These are phyloP conservation scores for Penicillium cosmopolitanum DNA, from an alignment of 495 filamentous ascomycete species.

Conservation along the genomic window DNA sequence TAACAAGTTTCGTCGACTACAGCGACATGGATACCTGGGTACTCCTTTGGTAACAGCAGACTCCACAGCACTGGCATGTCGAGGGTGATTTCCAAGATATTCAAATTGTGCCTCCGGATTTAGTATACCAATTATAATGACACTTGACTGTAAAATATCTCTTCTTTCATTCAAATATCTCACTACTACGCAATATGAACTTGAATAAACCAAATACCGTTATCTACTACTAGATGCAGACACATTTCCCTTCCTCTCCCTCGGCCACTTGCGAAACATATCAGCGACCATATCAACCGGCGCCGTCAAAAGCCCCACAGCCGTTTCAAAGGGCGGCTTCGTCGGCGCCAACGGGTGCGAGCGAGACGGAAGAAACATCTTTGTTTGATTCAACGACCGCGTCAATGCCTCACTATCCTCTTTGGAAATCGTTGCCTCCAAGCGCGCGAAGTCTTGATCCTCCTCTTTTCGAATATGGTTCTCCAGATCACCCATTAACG, in stretches of 20 bases:
- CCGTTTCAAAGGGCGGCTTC: slow-evolving; percentile 33
- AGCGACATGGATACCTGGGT: slow-evolving; percentile 17
- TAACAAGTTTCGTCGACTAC: slow-evolving; percentile 24
- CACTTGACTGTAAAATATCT: neutral
- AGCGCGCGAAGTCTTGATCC: slow-evolving; percentile 51
- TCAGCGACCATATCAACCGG: slow-evolving; percentile 32
- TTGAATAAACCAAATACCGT: neutral
- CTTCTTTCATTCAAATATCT: neutral
- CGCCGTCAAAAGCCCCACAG: slow-evolving; percentile 27
- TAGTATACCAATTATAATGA: neutral
- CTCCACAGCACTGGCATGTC: slow-evolving; percentile 18
- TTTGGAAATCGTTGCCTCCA: slow-evolving; percentile 50
- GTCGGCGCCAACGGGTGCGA: slow-evolving; percentile 50
- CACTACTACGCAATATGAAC: neutral
- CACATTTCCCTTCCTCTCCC: slow-evolving; percentile 1
- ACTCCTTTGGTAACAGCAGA: slow-evolving; percentile 16
- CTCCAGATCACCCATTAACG: slow-evolving; percentile 51
- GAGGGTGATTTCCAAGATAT: slow-evolving; percentile 11
- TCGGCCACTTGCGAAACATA: slow-evolving; percentile 39
- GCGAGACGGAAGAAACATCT: slow-evolving; percentile 60
- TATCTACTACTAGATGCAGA: neutral
- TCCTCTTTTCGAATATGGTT: slow-evolving; percentile 64
- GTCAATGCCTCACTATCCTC: slow-evolving; percentile 49
- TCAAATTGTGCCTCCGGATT: too few relatives aligned
- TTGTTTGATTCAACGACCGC: slow-evolving; percentile 56